Evolutionary conservation across 1,139 yeast species (phyloP), one percentile per base, ranked within the genome.

Genomic region (Scheffersomyces titani): DNA sequence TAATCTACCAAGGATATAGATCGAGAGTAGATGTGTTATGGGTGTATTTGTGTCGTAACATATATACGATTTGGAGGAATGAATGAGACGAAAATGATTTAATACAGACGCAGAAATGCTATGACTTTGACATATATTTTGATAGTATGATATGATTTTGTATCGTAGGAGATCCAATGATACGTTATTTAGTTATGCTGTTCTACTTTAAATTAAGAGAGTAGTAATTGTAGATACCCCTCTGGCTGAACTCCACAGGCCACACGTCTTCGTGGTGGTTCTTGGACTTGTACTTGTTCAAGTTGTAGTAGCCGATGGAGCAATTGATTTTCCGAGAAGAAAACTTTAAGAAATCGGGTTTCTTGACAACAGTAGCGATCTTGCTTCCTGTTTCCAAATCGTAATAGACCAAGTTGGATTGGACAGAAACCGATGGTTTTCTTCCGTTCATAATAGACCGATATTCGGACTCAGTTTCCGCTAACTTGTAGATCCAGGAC

Each of bases 191-290:
- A 30, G 40, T 30, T 11, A 24, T 30, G 40, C 40, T 19, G n/a
- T 19, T 19, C 64, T 60, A 76, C 62, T 74, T 76, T 45, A 80
- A 73, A 62, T 80, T 80, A 54, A 80, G 69, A n/a, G 83, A 84
- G 66, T 88, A 88, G 67, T 88, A 88, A 65, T 87, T 86, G 69
- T 88, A 88, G 58, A 88, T 86, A 1, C 93, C 93, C 54, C 92
- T 75, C 68, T 88, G 91, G 61, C 81, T 74, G 59, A 80, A 80
- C 59, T 85, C 85, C 51, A 82, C 85, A 0, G 92, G 92, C 83
- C 90, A 88, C 11, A 82, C 80, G 55, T 75, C 78, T 66, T 85
- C 86, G 21, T 69, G 64, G 62, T 68, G 65, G 49, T 70, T 63
- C 59, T 75, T 74, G 60, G 72, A 70, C 61, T 75, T 77, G 51